Evolutionary conservation across 1,284 basidiomycete species (phyloP), one percentile per base, ranked within the genome.

Genomic region (Moesziomyces sp.): DNA sequence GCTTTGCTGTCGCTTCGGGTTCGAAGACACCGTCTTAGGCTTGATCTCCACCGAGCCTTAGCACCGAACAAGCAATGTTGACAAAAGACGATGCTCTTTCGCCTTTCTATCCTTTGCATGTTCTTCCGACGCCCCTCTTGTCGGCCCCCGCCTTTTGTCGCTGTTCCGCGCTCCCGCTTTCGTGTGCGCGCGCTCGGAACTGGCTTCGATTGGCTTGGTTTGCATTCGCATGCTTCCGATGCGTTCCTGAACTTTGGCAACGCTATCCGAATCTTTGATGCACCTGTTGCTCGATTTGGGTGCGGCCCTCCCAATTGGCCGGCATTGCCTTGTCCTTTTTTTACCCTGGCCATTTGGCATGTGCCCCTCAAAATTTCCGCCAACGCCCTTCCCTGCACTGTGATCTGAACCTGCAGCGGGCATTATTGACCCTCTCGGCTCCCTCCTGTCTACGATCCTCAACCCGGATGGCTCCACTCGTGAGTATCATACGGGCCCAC

Each of bases 351-450:
- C 30, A 9, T 33, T 13, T 13, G 30, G 30, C 30, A 33, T 33
- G 30, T 13, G 30, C 30, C 30, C 30, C 30, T 33, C 30, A 13
- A 33, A 33, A 11, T 33, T 57, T 44, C 33, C 19, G 10, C 19
- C 24, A 19, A 14, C 23, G 40, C 35, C 45, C 38, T 5, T 33
- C 46, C 23, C 56, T 58, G 58, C 65, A 55, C 19, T 42, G 55
- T 67, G 65, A 67, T 44, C 48, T 49, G 55, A 24, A 58, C 45
- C 35, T 68, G 65, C 65, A 68, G 65, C 65, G 52, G 58, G 47
- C 55, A 42, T 59, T 38, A 19, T 59, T 51, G 57, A 51, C 45
- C 49, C 46, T 21, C 44, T 68, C 35, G 42, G 54, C 21, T 44
- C 65, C 7, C 33, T 58, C 33, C 51, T 68, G 24, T 44, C 55